Evolutionary conservation across 2,329 filamentous ascomycete species (phyloP), one percentile per base, ranked within the genome.

Genomic region (Exophiala oligosperma): DNA sequence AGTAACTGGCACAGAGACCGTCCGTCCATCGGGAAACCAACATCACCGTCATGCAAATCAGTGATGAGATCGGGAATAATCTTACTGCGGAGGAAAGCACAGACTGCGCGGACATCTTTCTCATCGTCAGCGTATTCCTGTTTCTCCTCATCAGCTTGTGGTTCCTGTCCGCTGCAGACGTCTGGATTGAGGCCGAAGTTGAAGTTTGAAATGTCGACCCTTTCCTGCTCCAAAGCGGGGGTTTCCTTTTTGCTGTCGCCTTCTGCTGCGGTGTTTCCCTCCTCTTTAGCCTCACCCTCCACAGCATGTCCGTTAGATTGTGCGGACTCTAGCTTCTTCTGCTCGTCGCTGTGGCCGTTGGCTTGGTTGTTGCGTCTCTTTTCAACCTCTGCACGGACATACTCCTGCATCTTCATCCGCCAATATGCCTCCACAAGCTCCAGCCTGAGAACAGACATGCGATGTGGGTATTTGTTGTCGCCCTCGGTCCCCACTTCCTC

Each of bases 21-120:
- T n/a, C 94, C 94, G 68, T 99, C 95, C 91, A 97, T 97, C 11
- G 94, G 94, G 79, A 97, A 97, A 68, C 93, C 94, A 65, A 96
- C 88, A 66, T 99, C 93, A 5, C 91, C 92, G 65, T 96, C 91
- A 70, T 89, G 88, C 58, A 99, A 83, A 69, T 99, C 93, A 62
- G 88, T 86, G 57, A 97, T 76, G 57, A 99, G 81, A 56, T 89
- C 85, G n/a, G 93, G 92, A 64, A 99, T 89, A 54, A 91, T 84
- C 60, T 88, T 87, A 7, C 86, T 81, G 7, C 85, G 85, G 50
- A 99, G 81, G 73, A 89, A 92, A 53, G 85, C 80, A 76, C 92
- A 94, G 29, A 91, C 91, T 56, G 88, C 85, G 63, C 91, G 88
- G 50, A 99, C 93, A 57, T 95, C 90, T 66, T 88, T 83, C 78